Conservation (phyloP, 805 yeast genomes). For the Wickerhamomyces sydowiorum region DNA sequence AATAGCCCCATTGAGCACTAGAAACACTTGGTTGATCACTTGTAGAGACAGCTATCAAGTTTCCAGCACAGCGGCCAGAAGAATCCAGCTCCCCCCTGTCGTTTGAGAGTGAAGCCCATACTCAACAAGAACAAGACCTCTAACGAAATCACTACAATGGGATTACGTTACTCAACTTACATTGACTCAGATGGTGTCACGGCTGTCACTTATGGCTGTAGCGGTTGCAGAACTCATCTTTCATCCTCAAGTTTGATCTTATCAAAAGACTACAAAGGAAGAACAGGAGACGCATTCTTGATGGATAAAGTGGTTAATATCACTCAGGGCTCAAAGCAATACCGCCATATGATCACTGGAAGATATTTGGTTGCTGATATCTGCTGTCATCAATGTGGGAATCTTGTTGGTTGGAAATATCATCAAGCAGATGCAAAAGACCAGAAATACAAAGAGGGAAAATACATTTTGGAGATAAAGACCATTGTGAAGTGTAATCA, state of each 20-base stretch:
- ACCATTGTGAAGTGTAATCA: conserved; percentile 4
- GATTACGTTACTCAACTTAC: conserved; percentile 39
- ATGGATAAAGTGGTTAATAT: conserved; percentile 47
- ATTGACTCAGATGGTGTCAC: conserved; percentile 28
- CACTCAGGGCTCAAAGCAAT: conserved; percentile 29
- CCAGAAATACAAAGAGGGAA: conserved; percentile 53
- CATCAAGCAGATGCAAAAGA: conserved; percentile 35
- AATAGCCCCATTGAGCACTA: not conserved
- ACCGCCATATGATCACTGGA: conserved; percentile 51
- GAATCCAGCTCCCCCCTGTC: too few species aligned
- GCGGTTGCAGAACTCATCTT: conserved; percentile 35
- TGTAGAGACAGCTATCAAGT: too few species aligned
- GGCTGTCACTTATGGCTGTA: conserved; percentile 31
- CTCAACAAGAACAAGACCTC: not conserved
- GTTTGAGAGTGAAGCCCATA: not conserved
- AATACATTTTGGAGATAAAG: conserved; percentile 42
- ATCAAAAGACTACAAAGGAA: conserved; percentile 48
- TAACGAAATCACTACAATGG: conserved; percentile 28
- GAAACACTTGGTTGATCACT: too few species aligned
- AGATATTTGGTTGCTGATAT: conserved; percentile 48
- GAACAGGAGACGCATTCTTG: conserved; percentile 52
- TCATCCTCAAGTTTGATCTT: conserved; percentile 29
- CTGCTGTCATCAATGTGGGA: conserved; percentile 44
- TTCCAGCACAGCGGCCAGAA: too few species aligned
- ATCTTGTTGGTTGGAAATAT: conserved; percentile 56